Conservation (phyloP, 345 rosid species). For the Pelargonium nanum region DNA sequence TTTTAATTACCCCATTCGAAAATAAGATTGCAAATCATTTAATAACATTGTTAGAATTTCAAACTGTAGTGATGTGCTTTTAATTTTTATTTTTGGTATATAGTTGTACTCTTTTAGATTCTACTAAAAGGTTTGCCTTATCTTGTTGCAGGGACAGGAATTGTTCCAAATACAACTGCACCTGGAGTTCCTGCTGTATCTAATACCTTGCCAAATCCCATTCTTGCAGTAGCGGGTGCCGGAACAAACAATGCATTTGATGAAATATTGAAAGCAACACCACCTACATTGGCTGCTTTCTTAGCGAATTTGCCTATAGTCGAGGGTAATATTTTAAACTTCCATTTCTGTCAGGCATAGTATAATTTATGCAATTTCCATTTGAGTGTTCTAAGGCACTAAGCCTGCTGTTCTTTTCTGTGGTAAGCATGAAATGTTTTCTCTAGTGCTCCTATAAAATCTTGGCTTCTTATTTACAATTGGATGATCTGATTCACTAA, state of each 20-base stretch:
- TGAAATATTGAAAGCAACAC: conserved; percentile 69
- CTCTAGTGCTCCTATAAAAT: no score
- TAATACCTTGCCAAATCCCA: conserved; percentile 31
- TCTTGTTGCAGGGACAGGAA: conserved; percentile 25
- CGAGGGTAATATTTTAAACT: conserved; percentile 45
- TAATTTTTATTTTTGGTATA: no score
- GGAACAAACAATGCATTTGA: conserved; percentile 37
- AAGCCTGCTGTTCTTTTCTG: no score
- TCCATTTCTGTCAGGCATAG: conserved; percentile 1
- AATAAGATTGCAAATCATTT: no score
- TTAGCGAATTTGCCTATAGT: conserved; percentile 61
- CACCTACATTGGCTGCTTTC: conserved; percentile 64
- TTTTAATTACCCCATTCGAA: no score
- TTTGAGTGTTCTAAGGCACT: background rate
- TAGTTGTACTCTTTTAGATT: background rate
- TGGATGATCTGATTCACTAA: no score
- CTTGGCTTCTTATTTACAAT: no score
- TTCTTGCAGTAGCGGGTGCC: conserved; percentile 24
- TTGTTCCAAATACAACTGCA: conserved; percentile 23
- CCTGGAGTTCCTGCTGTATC: conserved; percentile 30
- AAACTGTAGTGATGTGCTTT: no score
- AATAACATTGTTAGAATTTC: no score
- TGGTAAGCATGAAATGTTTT: no score
- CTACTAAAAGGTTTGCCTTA: conserved; percentile 7
- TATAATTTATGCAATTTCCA: background rate